Evolutionary conservation across 2,329 filamentous ascomycete species (phyloP).

Genomic region (Sarocladium oryzae): DNA sequence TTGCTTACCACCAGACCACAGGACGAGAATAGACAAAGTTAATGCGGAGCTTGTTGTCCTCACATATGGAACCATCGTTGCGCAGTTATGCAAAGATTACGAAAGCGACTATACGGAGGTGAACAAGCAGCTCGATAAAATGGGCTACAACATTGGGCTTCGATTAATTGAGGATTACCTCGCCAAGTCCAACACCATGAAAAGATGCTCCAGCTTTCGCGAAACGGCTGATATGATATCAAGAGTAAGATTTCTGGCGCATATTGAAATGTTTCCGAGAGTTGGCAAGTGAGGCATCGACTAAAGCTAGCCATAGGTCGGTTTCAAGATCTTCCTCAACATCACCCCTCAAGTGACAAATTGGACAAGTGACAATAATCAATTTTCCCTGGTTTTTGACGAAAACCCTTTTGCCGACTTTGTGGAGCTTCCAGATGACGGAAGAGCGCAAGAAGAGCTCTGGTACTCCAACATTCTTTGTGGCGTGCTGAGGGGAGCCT

Average conservation of each 20-base stretch:
- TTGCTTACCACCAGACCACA: conserved; percentile 35
- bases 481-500: conserved; percentile 78
- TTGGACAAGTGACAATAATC: conserved; percentile 93
- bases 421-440: conserved; percentile 94
- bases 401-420: conserved; percentile 97
- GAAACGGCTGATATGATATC: conserved; percentile 97
- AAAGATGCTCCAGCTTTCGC: conserved; percentile 83
- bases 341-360: conserved; percentile 90
- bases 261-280: too few relatives aligned
- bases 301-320: conserved; percentile 54
- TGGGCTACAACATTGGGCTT: conserved; percentile 98
- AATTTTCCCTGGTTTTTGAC: conserved; percentile 93
- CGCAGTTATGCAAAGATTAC: conserved; percentile 93
- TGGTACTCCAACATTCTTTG: conserved; percentile 99
- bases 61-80: conserved; percentile 96
- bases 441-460: conserved; percentile 87
- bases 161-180: conserved; percentile 96
- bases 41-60: conserved; percentile 95
- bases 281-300: not conserved
- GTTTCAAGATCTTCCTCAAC: conserved; percentile 98
- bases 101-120: conserved; percentile 91
- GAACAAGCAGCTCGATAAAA: conserved; percentile 96
- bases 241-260: conserved; percentile 50
- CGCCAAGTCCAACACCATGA: conserved; percentile 85
- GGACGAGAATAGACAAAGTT: conserved; percentile 93